Evolutionary conservation across 306 rosid genomes (phyloP).

Genomic region (Vigna radiata): DNA sequence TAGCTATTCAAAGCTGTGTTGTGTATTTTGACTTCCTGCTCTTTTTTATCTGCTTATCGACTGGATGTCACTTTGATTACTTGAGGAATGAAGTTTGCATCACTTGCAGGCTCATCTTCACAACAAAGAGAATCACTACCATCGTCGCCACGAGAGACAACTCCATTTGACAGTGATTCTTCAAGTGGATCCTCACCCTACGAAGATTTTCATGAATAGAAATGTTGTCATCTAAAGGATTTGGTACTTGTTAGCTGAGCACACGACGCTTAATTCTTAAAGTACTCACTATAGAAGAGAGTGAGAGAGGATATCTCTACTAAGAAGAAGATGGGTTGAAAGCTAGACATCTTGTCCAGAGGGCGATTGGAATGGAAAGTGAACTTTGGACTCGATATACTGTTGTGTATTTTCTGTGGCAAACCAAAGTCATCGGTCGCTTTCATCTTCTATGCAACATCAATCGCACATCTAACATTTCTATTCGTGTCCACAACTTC

Average conservation of each 20-base stretch:
- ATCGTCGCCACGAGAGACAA: slow-evolving; percentile 82
- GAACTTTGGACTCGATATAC: slow-evolving; percentile 8
- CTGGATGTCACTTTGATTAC: slow-evolving; percentile 38
- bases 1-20: slow-evolving; percentile 7
- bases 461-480: slow-evolving; percentile 29
- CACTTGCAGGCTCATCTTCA: slow-evolving; percentile 75
- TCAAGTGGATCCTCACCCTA: slow-evolving; percentile 90
- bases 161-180: slow-evolving; percentile 83
- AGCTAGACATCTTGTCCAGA: slow-evolving; percentile 28
- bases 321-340: slow-evolving; percentile 33
- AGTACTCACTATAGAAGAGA: slow-evolving; percentile 13
- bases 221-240: slow-evolving; percentile 34
- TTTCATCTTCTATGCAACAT: slow-evolving; percentile 28
- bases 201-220: slow-evolving; percentile 85
- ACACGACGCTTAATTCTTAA: slow-evolving; percentile 6
- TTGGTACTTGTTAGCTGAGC: slow-evolving; percentile 34
- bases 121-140: slow-evolving; percentile 87
- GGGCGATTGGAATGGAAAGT: slow-evolving; percentile 34
- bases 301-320: slow-evolving; percentile 27
- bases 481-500: slow-evolving; percentile 31
- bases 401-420: slow-evolving; percentile 29
- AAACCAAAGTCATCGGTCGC: slow-evolving; percentile 25
- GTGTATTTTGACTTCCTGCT: slow-evolving; percentile 16
- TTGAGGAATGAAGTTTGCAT: slow-evolving; percentile 42
- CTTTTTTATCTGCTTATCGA: slow-evolving; percentile 16